Percentiles rank a stretch among this genome's conserved stretches.
Evolutionary conservation across 805 yeast genomes (phyloP).

Genomic region (Saccharomycopsis sp.): DNA sequence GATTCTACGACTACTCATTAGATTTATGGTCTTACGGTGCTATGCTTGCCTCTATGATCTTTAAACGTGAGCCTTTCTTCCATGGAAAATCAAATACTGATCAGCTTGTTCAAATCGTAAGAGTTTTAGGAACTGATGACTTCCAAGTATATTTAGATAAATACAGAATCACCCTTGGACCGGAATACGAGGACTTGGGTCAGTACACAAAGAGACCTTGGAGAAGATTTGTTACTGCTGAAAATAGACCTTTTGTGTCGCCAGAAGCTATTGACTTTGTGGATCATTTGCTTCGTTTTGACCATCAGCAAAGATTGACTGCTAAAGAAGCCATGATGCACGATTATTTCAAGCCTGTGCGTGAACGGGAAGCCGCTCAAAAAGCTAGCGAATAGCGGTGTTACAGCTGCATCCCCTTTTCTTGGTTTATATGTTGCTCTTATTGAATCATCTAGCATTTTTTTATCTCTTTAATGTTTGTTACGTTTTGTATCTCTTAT

Average conservation of each 20-base stretch:
- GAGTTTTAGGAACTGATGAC: conserved; percentile 80
- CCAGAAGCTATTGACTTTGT: conserved; percentile 61
- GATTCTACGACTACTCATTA: conserved; percentile 80
- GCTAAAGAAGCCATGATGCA: conserved; percentile 86
- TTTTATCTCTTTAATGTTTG: neutral
- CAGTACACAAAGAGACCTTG: conserved; percentile 62
- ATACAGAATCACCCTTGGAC: conserved; percentile 62
- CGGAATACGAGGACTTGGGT: conserved; percentile 72
- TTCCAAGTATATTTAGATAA: conserved; percentile 58
- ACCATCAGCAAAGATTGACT: conserved; percentile 82
- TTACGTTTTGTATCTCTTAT: neutral
- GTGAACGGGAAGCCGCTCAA: conserved; percentile 7
- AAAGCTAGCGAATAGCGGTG: conserved; percentile 1
- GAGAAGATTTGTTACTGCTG: conserved; percentile 51
- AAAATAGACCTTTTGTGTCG: conserved; percentile 44
- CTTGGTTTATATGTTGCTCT: neutral
- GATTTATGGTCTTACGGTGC: conserved; percentile 92
- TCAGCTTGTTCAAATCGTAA: conserved; percentile 84
- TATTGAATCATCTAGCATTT: neutral
- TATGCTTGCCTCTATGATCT: conserved; percentile 82
- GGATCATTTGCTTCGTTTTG: conserved; percentile 69
- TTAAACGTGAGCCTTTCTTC: conserved; percentile 87
- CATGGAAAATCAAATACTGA: conserved; percentile 89
- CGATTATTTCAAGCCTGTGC: conserved; percentile 45
- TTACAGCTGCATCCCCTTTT: neutral